Base-by-base conservation (phyloP, 495 filamentous ascomycete genomes). In the Geoglossum glabrum region DNA sequence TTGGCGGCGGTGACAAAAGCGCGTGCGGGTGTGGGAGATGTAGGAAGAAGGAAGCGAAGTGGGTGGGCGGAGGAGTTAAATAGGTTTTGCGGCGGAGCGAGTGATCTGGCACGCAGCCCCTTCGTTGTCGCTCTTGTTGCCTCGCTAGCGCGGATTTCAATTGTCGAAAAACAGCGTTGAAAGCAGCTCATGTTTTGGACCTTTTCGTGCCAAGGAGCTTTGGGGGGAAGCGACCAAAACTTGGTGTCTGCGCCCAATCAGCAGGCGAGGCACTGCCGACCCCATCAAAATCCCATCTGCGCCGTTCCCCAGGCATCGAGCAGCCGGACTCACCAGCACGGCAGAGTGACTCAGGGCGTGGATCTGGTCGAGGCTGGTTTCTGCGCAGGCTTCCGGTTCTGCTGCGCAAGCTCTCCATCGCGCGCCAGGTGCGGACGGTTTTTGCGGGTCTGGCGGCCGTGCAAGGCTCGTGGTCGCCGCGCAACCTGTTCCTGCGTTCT, bases 1-100 rank as follows among this genome's bases (percentile, higher is more conserved):
- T 61, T 63, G 69, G 61, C 63, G 66, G 72, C 71, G 73, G 72
- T 72, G 68, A 70, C 67, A 66, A 64, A 56, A 64, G 56, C 64
- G 63, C 68, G 36, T 78, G 47, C 79, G 79, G 67, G 71, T 72
- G 71, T 45, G 62, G 49, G 58, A 31, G 36, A 49, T 52, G 49
- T 52, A 52, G 30, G 49, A 52, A 52, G 49, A 10, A 49, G 21
- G 55, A 60, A 60, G 59, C 59, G 55, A 60, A 30, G 43, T 57
- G 58, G 54, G 59, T 60, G 59, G 59, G 57, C 27, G 55, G 30
- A 60, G 57, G 49, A 21, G 26, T 56, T 52, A 52, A 52, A 52
- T 52, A 52, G 15, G 49, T 52, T 36, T 40, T 1, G 30, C n/a
- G 23, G 54, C 40, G 7, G 54, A 38, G 54, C 33, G 54, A 38